A percentile compares a stretch with the other conserved stretches of the same genome.
phyloP scores from a whole-genome alignment of 352 stramenopile species.

The Pythium aquatile region DNA sequence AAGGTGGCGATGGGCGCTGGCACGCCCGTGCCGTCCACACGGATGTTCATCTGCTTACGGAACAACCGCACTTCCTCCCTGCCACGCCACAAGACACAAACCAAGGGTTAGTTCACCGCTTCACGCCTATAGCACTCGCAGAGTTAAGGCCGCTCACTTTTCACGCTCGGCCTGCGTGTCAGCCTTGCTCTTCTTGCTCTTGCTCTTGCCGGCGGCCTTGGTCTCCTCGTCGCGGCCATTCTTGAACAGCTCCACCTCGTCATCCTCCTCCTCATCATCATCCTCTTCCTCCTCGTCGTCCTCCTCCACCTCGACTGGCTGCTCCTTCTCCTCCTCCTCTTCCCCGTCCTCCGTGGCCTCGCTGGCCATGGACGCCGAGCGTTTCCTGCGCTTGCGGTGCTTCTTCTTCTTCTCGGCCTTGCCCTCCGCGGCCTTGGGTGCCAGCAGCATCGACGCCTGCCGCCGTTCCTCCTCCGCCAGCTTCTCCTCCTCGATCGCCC shows the following conservation, averaged over 20 bases:
- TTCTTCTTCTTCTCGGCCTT: conserved; percentile 39
- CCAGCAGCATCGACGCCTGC: conserved; percentile 65
- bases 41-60: conserved; percentile 80
- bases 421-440: conserved; percentile 33
- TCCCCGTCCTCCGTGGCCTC: conserved; percentile 19
- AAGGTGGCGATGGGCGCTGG: conserved; percentile 79
- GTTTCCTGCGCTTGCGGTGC: conserved; percentile 37
- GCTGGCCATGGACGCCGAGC: conserved; percentile 23
- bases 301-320: conserved; percentile 23
- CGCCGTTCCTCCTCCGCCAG: conserved; percentile 66
- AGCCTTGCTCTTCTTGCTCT: conserved; percentile 30
- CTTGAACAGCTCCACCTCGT: conserved; percentile 60
- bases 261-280: conserved; percentile 28
- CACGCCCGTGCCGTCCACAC: conserved; percentile 60
- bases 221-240: conserved; percentile 16
- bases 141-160: conserved; percentile 22
- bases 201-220: not conserved
- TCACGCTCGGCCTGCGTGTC: conserved; percentile 28
- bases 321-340: conserved; percentile 28
- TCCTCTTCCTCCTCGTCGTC: conserved; percentile 30
- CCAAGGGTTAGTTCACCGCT: not conserved
- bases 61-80: conserved; percentile 62
- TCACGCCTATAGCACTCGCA: conserved; percentile 4
- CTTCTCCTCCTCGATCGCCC: conserved; percentile 66
- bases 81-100: not conserved